These are phyloP conservation scores for Typha latifolia DNA, from an alignment of 176 grass and related monocot genomes.

Conservation along the genomic window DNA sequence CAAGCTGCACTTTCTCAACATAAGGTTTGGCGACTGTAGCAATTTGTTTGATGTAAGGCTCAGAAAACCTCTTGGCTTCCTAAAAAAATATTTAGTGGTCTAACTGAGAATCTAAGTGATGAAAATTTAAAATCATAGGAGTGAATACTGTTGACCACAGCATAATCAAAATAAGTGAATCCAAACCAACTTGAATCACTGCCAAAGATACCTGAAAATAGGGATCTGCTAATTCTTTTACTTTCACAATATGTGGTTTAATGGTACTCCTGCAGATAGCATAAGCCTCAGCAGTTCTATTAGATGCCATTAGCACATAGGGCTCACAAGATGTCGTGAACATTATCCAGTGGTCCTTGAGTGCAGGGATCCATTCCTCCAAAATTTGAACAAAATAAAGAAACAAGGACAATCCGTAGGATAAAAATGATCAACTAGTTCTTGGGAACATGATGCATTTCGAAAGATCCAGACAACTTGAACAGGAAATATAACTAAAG, in stretches of 20 bases:
- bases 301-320: not conserved
- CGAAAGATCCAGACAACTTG: no score
- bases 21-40: constrained; percentile 7
- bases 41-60: constrained; percentile 16
- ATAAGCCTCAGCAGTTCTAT: not conserved
- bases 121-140: not conserved
- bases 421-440: no score
- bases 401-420: not conserved
- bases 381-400: not conserved
- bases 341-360: not conserved
- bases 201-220: constrained; percentile 3
- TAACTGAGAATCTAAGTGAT: not conserved
- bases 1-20: constrained; percentile 12
- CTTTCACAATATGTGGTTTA: constrained; percentile 3
- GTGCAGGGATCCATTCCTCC: constrained; percentile 2
- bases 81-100: not conserved
- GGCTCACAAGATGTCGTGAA: not conserved
- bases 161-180: not conserved
- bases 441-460: no score
- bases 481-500: no score
- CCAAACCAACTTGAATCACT: not conserved
- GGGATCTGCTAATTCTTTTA: not conserved
- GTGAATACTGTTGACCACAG: not conserved
- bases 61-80: constrained; percentile 14
- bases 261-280: not conserved